Percentiles rank a stretch among this genome's conserved stretches.
These are phyloP conservation scores for Aspergillus eucalypticola DNA, from an alignment of 2,329 filamentous ascomycete genomes.

Conservation along the genomic window DNA sequence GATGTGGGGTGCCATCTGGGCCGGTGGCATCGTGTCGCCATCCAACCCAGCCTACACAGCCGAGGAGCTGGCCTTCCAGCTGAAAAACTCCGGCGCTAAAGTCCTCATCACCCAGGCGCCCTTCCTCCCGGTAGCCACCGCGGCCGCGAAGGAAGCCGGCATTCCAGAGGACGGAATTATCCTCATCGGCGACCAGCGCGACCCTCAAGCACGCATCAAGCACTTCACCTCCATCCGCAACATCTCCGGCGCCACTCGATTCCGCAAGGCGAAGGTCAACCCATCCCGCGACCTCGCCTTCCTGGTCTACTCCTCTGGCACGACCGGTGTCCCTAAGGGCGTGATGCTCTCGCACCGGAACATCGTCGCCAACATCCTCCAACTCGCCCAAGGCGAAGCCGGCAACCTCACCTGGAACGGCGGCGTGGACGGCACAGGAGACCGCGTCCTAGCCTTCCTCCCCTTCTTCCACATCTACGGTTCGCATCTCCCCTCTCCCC, in stretches of 20 bases:
- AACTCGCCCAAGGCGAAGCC: constrained; percentile 57
- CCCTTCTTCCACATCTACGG: constrained; percentile 93
- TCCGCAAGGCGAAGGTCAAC: constrained; percentile 62
- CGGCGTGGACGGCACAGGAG: constrained; percentile 62
- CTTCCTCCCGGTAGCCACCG: constrained; percentile 63
- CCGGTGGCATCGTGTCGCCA: constrained; percentile 77
- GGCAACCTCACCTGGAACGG: constrained; percentile 60
- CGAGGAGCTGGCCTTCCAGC: constrained; percentile 80
- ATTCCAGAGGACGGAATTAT: constrained; percentile 72
- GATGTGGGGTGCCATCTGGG: constrained; percentile 79
- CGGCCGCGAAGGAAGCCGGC: constrained; percentile 69
- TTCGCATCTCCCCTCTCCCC: constrained; percentile 38
- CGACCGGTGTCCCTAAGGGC: constrained; percentile 87
- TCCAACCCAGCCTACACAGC: constrained; percentile 86
- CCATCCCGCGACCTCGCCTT: constrained; percentile 76
- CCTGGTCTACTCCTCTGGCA: constrained; percentile 85
- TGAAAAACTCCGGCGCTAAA: constrained; percentile 74
- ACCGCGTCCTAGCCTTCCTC: constrained; percentile 74
- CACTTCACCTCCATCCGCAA: constrained; percentile 74
- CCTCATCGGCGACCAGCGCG: constrained; percentile 65
- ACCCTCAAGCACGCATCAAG: constrained; percentile 60
- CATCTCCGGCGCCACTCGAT: constrained; percentile 59
- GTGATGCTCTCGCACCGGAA: constrained; percentile 85
- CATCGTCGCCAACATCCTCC: constrained; percentile 71
- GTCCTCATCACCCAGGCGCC: constrained; percentile 72